A percentile compares a stretch with the other conserved stretches of the same genome.
These are phyloP conservation scores for Cinnamomum micranthum DNA, from an alignment of 164 flowering plant species.

Conservation along the genomic window DNA sequence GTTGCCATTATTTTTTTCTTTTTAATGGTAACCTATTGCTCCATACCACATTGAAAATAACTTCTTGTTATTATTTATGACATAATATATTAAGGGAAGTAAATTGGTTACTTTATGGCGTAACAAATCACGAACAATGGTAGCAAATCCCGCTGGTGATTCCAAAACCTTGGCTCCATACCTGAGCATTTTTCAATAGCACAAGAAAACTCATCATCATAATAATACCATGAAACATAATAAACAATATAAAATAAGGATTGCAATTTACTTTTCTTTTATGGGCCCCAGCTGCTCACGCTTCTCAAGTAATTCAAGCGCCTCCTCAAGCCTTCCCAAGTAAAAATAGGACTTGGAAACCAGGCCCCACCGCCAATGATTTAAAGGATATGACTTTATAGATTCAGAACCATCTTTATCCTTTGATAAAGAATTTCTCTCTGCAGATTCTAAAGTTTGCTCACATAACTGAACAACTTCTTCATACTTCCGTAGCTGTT, in stretches of 20 bases:
- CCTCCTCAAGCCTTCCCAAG: conserved; percentile 76
- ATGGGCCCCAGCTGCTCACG: conserved; percentile 34
- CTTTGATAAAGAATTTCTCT: conserved; percentile 37
- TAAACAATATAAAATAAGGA: conserved; percentile 8
- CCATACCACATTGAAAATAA: neutral
- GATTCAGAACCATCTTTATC: conserved; percentile 23
- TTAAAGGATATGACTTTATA: conserved; percentile 24
- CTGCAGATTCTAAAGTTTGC: conserved; percentile 62
- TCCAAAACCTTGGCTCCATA: conserved; percentile 28
- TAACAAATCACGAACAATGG: conserved; percentile 60
- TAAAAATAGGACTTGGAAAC: conserved; percentile 63
- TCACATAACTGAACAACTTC: conserved; percentile 78
- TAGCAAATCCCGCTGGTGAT: conserved; percentile 43
- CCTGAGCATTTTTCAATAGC: conserved; percentile 27
- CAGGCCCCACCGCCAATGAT: conserved; percentile 61
- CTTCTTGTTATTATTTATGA: neutral
- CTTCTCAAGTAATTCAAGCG: conserved; percentile 64
- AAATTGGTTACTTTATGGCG: conserved; percentile 50
- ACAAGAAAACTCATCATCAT: conserved; percentile 7
- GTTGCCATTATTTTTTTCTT: neutral
- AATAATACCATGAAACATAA: conserved; percentile 2
- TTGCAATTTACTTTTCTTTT: conserved; percentile 31
- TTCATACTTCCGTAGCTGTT: conserved; percentile 66
- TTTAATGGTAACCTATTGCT: neutral
- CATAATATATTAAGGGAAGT: neutral